A percentile compares a stretch with the other conserved stretches of the same genome.
These are phyloP conservation scores for Ustilago loliicola DNA, from an alignment of 1,284 basidiomycete genomes.

Conservation along the genomic window DNA sequence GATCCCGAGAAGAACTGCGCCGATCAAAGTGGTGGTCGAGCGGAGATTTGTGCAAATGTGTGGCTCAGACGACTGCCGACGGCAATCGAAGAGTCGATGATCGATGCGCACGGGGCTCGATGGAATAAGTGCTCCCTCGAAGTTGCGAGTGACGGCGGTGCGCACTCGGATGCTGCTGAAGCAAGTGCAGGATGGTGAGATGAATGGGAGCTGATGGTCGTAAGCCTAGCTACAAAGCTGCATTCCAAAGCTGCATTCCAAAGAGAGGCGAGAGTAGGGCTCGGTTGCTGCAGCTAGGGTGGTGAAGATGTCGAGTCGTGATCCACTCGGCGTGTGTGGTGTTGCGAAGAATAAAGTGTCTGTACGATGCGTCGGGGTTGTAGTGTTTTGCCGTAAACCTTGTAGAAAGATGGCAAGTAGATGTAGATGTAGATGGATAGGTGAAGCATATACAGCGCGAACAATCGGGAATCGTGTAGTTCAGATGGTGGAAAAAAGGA, in stretches of 20 bases:
- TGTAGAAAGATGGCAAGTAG: not conserved
- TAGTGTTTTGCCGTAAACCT: not conserved
- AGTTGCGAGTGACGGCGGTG: not conserved
- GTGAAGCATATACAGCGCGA: slow-evolving; percentile 7
- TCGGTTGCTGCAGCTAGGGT: too few species aligned
- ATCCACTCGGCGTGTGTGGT: too few species aligned
- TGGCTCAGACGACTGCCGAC: not conserved
- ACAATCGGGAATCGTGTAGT: not conserved
- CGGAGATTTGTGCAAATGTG: too few species aligned
- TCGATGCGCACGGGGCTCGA: not conserved
- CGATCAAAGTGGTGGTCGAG: too few species aligned
- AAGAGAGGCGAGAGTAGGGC: too few species aligned
- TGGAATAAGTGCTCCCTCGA: not conserved
- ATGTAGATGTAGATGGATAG: not conserved
- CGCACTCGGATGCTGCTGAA: too few species aligned
- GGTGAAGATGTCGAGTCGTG: too few species aligned
- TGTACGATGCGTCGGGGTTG: not conserved
- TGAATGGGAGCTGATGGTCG: not conserved
- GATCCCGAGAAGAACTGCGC: not conserved
- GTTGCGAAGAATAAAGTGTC: not conserved
- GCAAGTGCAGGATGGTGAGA: too few species aligned
- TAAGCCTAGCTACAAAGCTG: not conserved
- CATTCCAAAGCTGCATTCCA: not conserved
- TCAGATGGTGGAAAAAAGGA: not conserved
- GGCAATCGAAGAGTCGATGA: not conserved